Evolutionary conservation across 78 protist genomes (phyloP).

Genomic region (Dictyostelium purpureum): DNA sequence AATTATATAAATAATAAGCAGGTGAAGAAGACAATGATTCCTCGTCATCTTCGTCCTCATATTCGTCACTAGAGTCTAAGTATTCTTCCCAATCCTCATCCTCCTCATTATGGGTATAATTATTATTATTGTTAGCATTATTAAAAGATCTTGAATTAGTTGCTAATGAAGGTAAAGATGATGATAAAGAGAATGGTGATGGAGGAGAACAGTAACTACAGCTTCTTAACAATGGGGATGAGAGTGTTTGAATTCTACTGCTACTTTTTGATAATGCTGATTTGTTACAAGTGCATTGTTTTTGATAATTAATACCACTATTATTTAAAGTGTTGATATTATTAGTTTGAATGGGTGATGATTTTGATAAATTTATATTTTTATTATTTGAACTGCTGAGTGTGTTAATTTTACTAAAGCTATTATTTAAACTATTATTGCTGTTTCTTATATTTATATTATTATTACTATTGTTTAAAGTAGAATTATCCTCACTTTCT

Average conservation of each 20-base stretch:
- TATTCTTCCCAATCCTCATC: neutral
- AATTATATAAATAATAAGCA: conserved; percentile 13
- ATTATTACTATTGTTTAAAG: neutral
- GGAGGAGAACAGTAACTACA: neutral
- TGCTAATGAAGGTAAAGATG: neutral
- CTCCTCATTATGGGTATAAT: neutral
- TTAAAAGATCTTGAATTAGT: no score
- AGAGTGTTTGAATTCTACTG: conserved; percentile 23
- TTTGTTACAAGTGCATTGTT: neutral
- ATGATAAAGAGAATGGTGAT: neutral
- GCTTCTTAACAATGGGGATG: neutral
- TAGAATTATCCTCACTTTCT: neutral
- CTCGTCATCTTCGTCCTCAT: neutral
- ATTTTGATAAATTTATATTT: neutral
- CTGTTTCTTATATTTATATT: neutral
- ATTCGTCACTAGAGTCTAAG: no score
- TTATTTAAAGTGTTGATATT: no score
- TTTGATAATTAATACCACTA: no score
- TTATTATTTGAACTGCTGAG: neutral
- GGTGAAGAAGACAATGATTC: neutral
- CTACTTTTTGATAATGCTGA: neutral
- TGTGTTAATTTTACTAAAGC: neutral
- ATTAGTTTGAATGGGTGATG: neutral
- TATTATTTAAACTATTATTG: neutral
- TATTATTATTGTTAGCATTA: neutral